phyloP scores from a whole-genome alignment of 495 filamentous ascomycete genomes.

The Hypoxylon cercidicola region DNA sequence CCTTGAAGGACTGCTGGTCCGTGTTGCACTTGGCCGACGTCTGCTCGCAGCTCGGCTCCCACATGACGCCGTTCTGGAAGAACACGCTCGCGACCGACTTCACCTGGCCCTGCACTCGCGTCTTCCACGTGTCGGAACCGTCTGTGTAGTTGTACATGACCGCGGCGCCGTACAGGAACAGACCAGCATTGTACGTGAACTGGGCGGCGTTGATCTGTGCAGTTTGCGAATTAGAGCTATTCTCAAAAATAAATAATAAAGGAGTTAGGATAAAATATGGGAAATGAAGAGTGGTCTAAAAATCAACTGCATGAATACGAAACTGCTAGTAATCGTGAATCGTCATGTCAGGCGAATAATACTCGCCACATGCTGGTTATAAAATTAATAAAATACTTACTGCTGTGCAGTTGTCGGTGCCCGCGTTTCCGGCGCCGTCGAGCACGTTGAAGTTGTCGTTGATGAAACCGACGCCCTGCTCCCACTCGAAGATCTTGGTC shows the following conservation, averaged over 20 bases:
- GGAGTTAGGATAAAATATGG: too few relatives aligned
- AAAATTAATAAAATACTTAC: too few relatives aligned
- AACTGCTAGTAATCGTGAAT: too few relatives aligned
- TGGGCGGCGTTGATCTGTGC: conserved; percentile 61
- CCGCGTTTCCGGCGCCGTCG: conserved; percentile 63
- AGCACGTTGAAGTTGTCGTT: conserved; percentile 63
- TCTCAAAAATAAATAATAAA: too few relatives aligned
- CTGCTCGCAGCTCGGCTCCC: conserved; percentile 70
- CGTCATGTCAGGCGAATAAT: too few relatives aligned
- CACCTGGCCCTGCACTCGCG: conserved; percentile 63
- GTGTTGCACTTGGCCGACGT: conserved; percentile 65
- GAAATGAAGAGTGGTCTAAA: too few relatives aligned
- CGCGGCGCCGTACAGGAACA: conserved; percentile 75
- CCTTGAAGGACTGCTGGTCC: conserved; percentile 85
- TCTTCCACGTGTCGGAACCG: conserved; percentile 63
- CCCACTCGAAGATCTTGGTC: conserved; percentile 76
- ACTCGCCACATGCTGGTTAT: too few relatives aligned
- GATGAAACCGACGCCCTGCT: conserved; percentile 58
- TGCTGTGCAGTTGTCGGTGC: conserved; percentile 59
- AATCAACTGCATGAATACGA: too few relatives aligned
- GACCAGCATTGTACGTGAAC: conserved; percentile 78
- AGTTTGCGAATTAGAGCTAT: too few relatives aligned
- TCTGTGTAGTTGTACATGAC: conserved; percentile 72
- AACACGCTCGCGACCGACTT: conserved; percentile 61
- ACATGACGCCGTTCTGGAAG: conserved; percentile 61